Evolutionary conservation across 2,329 filamentous ascomycete genomes (phyloP), one percentile per base, ranked within the genome.

Genomic region (Cercospora sp.): DNA sequence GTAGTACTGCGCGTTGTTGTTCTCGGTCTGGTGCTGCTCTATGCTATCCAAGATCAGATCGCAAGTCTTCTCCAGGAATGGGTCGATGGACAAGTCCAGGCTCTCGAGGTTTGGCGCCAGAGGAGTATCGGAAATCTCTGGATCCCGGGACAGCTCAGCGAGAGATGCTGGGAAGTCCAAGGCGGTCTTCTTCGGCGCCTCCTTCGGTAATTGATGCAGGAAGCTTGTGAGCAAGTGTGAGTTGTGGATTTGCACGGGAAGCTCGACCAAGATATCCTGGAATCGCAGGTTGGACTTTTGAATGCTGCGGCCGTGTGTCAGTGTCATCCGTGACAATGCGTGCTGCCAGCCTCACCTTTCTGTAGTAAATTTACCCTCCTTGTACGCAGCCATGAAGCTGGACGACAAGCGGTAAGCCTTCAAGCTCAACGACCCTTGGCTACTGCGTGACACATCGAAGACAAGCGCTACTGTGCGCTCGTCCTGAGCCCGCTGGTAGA

Each of bases 1-100:
- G 85, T 97, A 97, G 87, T 91, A 92, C 82, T 97, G 94, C 85
- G 96, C 95, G 87, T 99, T 99, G 89, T 98, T 98, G 80, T 97
- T 91, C 83, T 99, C 95, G 69, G 94, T 97, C 84, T 98, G 95
- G 85, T 99, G 95, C 66, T 91, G 91, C 85, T 99, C 95, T 80
- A 99, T 97, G 85, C 91, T 93, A 79, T 99, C 95, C 71, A 98
- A 89, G 66, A 99, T 88, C 74, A 97, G 88, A 79, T 99, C 94
- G 83, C 93, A 97, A 63, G 94, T 97, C 88, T 97, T 97, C 87
- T 98, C 94, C 59, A 99, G 89, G 86, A 96, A 97, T 34, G 95
- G 95, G 80, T 99, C 95, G 81, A 98, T 96, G 73, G 91, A 92
- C 71, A 99, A 89, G 76, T 97, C 93, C 67, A 99, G 89, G 72